Evolutionary conservation across 179 eudicot species (phyloP), one percentile per base, ranked within the genome.

Genomic region (Heliamphora pulchella): DNA sequence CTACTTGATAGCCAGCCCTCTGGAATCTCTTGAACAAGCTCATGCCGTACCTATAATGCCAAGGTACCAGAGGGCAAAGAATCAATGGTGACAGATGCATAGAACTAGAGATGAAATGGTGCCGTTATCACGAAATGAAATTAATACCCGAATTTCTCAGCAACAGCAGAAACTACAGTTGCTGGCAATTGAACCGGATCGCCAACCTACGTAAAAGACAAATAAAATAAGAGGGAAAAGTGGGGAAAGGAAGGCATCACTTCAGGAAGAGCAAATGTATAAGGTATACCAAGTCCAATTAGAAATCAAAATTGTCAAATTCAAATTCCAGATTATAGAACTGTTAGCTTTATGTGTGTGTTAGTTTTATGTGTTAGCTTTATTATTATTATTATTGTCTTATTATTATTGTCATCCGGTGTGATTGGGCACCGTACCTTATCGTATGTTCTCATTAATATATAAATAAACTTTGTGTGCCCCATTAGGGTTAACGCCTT

Each of bases 121-220:
- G 54, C 43, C 77, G 41, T 47, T 11, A 50, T 20, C 46, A 65
- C 39, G 58, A 53, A 70, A 81, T 41, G 57, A 78, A 20, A 62
- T 48, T 54, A 86, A 82, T 87, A 95, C 97, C 96, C 97, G 64
- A 87, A 86, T 73, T 91, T 88, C 84, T 89, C 84, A 77, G 99
- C 98, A 78, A 85, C 70, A 61, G 92, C 81, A 77, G 99, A 96
- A 82, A 92, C 92, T 74, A 96, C 98, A 80, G 99, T 96, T 79
- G 99, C 98, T 79, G 99, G 99, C 85, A 96, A 80, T 74, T 96
- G 99, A 86, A 92, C 94, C 39, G 99, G 99, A 89, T 96, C 99
- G 76, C 99, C 99, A 80, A 94, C 97, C 98, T 95, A 59, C 5
- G 18, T 2, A 68, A 55, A 75, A 66, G 14, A 80, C 0, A 80